Base-by-base conservation (phyloP, 2,329 filamentous ascomycete species). In the Hypomyces perniciosus region DNA sequence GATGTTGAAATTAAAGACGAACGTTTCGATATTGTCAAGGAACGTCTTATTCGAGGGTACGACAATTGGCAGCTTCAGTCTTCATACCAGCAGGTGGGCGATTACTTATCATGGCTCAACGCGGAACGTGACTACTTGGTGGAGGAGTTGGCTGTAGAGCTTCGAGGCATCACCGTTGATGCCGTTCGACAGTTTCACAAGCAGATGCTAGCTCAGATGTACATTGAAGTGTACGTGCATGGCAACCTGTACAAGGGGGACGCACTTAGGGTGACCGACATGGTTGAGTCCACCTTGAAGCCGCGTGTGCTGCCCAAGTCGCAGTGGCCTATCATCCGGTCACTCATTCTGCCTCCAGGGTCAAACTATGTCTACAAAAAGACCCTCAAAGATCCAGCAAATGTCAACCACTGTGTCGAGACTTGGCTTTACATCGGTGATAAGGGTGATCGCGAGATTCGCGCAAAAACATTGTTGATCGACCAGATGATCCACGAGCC, bases 171-270 rank as follows among this genome's bases (percentile, higher is more conserved):
- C 50, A 88, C 86, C 1, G 79, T 81, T 1, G 83, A 88, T 27
- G 85, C 89, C 53, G 81, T 96, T 37, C 79, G 84, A 44, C 72
- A 78, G 6, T 96, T 96, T 71, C 86, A 86, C 65, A 86, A 86
- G 40, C 85, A 93, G 60, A 73, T 96, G 43, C 76, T 97, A 39
- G 78, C 82, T 9, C 90, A 97, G 64, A 78, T 92, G 58, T 87
- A 95, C 61, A 85, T 96, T 56, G 93, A 99, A 67, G 79, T 90
- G 3, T 80, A 96, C 51, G 87, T 85, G 0, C 91, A 96, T 61
- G 93, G 93, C 47, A 99, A 99, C 67, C 67, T 99, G 50, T 90
- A 95, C 74, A 95, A 91, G 70, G 90, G 95, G 65, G 93, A 99
- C 63, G 90, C 90, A 0, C 74, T 96, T 49, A 86, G 85, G 64